Base-by-base conservation (phyloP, 1,284 basidiomycete species). In the Anthracocystis panici-leucophaei region DNA sequence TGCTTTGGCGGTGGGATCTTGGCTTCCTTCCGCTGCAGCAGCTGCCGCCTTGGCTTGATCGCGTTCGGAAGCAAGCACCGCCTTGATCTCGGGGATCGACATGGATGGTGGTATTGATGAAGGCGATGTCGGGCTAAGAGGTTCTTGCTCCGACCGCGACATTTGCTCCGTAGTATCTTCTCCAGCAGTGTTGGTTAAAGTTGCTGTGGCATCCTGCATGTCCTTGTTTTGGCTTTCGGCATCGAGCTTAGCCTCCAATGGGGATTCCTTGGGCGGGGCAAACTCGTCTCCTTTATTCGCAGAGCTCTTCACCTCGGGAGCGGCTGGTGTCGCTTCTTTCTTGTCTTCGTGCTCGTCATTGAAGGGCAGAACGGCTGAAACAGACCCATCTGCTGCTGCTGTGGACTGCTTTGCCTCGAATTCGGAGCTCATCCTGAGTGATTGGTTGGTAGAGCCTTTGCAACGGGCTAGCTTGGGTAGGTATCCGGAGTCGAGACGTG, bases 31-130 rank as follows among this genome's bases (percentile, higher is more conserved):
- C 1, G 50, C 61, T 11, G 70, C 59, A 27, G 27, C 27, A 27
- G 65, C 71, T 8, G 67, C 64, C 4, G 65, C 64, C n/a, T 55
- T 61, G 20, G 58, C 68, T 23, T 71, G 60, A 18, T 66, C 68
- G 10, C 68, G 53, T 11, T 76, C 69, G 8, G 65, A 59, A 18
- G 68, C 74, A n/a, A 70, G 61, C 23, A 55, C 74, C 20, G 66
- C 74, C 25, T 72, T 72, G 65, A 72, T 72, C 35, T 76, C 66
- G 49, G 68, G 65, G 23, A 68, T 76, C 11, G 66, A 72, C 60
- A 68, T 62, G 23, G 68, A 67, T n/a, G 57, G 54, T n/a, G 62
- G 64, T 45, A 73, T 57, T 29, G 35, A 48, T 10, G 69, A 53
- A 1, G 59, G 38, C 3, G 59, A 59, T 16, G 57, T 21, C 31